Evolutionary conservation across 805 yeast species (phyloP), one percentile per base, ranked within the genome.

Genomic region (Scheffersomyces ergatensis): DNA sequence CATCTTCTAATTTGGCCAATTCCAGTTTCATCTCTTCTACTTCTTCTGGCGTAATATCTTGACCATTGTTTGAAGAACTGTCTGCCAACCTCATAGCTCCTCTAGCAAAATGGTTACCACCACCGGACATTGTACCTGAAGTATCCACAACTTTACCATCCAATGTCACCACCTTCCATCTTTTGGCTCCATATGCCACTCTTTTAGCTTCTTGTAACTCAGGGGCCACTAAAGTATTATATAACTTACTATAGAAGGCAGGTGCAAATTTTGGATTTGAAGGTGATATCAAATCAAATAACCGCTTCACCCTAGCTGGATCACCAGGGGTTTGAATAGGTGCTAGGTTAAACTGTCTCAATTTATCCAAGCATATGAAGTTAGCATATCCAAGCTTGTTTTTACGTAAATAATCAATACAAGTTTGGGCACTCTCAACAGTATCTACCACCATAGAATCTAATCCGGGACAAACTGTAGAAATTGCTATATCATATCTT

Each of bases 81-180:
- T 37, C 40, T 13, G 68, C 57, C 31, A 75, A 63, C 43, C 74
- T 79, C 96, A 93, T 89, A 2, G 85, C 83, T 5, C 98, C 99
- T 37, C 76, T 76, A 14, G 77, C 73, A 7, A 74, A 76, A 30
- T 76, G 69, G 40, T 73, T 76, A 39, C 98, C 99, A 64, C 99
- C 99, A 53, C 99, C 99, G 35, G 95, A 81, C 83, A 95, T 82
- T 1, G 97, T 87, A 62, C 99, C 99, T 2, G 96, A 85, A 13
- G 83, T 80, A 53, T 90, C 97, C 42, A 93, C 92, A 17, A 93
- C 68, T 51, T 89, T 85, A 18, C 99, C 99, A 59, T 87, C 95
- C 7, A 89, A 60, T 0, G 98, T 89, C 0, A 95, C 98, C 18
- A 92, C 98, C 51, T 95, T 77, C 74, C 79, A 86, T 52, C 98